These are phyloP conservation scores for Hypomontagnella monticulosa DNA, from an alignment of 495 filamentous ascomycete genomes.

Conservation along the genomic window DNA sequence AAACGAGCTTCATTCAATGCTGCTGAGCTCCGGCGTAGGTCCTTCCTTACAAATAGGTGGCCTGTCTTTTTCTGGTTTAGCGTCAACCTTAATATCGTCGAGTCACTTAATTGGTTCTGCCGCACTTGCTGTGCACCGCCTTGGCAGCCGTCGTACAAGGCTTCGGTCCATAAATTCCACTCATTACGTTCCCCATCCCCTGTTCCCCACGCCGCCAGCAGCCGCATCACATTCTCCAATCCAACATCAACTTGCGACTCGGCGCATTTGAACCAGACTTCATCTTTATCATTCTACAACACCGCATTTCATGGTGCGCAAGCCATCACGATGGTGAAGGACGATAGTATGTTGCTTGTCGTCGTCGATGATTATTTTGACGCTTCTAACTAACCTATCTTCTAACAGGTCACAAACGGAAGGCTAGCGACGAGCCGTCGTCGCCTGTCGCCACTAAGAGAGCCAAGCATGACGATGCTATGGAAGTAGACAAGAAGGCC, in stretches of 20 bases:
- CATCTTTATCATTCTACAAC: background rate
- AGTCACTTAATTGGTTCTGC: background rate
- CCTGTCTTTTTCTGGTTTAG: constrained; percentile 27
- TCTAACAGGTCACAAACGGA: constrained; percentile 73
- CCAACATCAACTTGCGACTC: constrained; percentile 8
- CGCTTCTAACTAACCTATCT: constrained; percentile 18
- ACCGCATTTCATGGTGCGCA: background rate
- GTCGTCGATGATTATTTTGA: background rate
- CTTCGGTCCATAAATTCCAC: background rate
- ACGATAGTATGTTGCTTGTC: constrained; percentile 53
- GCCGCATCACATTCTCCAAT: constrained; percentile 16
- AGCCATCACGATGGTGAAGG: constrained; percentile 52
- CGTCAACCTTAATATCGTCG: background rate
- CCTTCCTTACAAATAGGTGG: constrained; percentile 33
- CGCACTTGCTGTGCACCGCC: too few species aligned
- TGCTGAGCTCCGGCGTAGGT: background rate
- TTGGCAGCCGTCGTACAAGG: too few species aligned
- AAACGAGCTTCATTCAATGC: constrained; percentile 3
- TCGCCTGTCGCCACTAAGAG: constrained; percentile 71
- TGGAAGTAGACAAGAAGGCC: constrained; percentile 63
- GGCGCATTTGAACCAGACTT: constrained; percentile 7
- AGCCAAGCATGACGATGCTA: constrained; percentile 65
- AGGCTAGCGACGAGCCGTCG: constrained; percentile 75
- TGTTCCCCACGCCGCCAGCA: background rate
- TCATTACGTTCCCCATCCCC: background rate